Evolutionary conservation across 208 protist genomes (phyloP).

Genomic region (Wallacemonas sp.): DNA sequence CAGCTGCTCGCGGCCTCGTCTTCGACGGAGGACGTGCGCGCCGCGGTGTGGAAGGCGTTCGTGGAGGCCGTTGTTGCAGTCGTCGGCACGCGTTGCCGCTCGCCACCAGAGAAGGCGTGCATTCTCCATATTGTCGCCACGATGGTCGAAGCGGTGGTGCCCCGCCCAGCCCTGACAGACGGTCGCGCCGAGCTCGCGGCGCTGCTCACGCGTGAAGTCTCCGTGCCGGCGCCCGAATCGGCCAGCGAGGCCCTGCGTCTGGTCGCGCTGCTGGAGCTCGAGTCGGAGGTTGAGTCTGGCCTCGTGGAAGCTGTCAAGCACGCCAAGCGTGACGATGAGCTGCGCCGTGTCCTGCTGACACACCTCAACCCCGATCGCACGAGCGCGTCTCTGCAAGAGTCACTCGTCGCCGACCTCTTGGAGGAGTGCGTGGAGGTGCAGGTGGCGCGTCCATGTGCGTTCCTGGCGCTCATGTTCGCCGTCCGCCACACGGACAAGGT

Average conservation of each 20-base stretch:
- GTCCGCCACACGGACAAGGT: constrained; percentile 14
- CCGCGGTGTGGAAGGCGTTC: constrained; percentile 28
- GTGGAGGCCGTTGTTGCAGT: constrained; percentile 37
- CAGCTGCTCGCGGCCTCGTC: constrained; percentile 30
- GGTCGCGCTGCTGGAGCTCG: constrained; percentile 34
- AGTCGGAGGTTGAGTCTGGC: constrained; percentile 46
- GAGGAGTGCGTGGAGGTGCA: constrained; percentile 74
- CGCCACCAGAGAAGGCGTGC: constrained; percentile 65
- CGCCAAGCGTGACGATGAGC: constrained; percentile 44
- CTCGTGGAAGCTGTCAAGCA: constrained; percentile 49
- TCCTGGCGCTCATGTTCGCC: constrained; percentile 61
- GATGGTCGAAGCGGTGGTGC: constrained; percentile 39
- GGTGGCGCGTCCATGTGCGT: constrained; percentile 80
- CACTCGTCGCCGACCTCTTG: constrained; percentile 44
- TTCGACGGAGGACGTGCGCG: background rate
- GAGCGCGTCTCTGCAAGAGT: constrained; percentile 31
- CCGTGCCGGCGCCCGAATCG: constrained; percentile 55
- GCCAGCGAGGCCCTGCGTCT: constrained; percentile 62
- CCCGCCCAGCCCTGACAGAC: background rate
- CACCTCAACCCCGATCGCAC: constrained; percentile 34
- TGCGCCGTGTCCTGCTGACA: constrained; percentile 71
- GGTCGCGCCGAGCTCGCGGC: constrained; percentile 22
- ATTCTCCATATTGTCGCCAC: constrained; percentile 55
- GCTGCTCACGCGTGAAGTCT: constrained; percentile 63
- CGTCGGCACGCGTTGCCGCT: constrained; percentile 64